phyloP scores from a whole-genome alignment of 306 rosid species.

The Cotoneaster glaucophyllus region DNA sequence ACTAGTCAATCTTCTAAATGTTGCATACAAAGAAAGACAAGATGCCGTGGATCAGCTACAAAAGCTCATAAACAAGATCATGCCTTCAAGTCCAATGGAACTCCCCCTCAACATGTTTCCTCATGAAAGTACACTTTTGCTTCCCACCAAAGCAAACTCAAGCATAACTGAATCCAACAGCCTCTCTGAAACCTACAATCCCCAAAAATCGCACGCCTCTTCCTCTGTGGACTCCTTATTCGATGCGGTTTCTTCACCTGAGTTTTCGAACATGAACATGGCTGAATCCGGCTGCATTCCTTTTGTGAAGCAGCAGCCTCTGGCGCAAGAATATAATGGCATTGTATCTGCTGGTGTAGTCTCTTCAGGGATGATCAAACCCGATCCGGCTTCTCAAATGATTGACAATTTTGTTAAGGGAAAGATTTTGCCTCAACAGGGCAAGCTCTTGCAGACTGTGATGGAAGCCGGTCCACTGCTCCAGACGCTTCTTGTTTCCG shows the following conservation, averaged over 20 bases:
- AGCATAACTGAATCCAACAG: constrained; percentile 45
- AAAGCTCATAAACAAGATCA: constrained; percentile 23
- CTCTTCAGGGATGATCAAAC: constrained; percentile 17
- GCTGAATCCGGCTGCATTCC: constrained; percentile 40
- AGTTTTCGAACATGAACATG: constrained; percentile 46
- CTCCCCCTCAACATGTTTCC: constrained; percentile 9
- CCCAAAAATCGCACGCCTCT: constrained; percentile 40
- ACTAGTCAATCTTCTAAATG: constrained; percentile 27
- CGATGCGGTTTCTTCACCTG: constrained; percentile 56
- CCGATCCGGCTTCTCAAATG: constrained; percentile 32
- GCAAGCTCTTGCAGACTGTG: constrained; percentile 58
- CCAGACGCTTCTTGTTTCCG: constrained; percentile 46
- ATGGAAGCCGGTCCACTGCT: constrained; percentile 63
- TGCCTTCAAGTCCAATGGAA: constrained; percentile 17
- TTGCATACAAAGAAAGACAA: constrained; percentile 50
- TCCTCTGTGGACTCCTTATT: constrained; percentile 63
- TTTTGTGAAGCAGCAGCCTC: constrained; percentile 19
- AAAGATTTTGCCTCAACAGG: constrained; percentile 52
- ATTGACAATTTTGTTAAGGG: constrained; percentile 37
- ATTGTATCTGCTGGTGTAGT: constrained; percentile 4
- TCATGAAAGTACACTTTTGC: constrained; percentile 27
- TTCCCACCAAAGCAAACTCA: constrained; percentile 55
- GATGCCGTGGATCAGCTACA: constrained; percentile 53
- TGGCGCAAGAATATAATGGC: constrained; percentile 19
- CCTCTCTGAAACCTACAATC: constrained; percentile 39